Conservation (phyloP, 2,329 filamentous ascomycete species). For the Cladosporium sp. region DNA sequence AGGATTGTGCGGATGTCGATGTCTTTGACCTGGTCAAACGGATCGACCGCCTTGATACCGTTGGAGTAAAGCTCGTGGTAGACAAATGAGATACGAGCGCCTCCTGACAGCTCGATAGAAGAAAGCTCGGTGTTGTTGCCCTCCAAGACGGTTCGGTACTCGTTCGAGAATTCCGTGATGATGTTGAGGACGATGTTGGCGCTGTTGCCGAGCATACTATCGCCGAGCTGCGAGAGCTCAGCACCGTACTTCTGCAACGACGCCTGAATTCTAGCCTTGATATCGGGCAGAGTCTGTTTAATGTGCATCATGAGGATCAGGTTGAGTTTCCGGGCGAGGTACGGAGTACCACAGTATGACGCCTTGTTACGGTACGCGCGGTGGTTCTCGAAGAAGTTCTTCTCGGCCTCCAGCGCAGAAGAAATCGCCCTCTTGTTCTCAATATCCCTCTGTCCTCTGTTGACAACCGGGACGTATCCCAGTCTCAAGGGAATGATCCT, state of each 20-base stretch:
- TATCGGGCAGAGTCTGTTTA: conserved; percentile 97
- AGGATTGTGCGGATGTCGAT: conserved; percentile 94
- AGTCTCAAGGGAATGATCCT: no score
- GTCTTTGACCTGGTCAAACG: conserved; percentile 96
- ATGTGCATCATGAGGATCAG: conserved; percentile 99
- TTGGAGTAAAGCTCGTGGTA: conserved; percentile 98
- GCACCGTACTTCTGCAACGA: conserved; percentile 85
- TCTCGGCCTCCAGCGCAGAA: conserved; percentile 88
- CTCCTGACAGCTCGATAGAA: conserved; percentile 87
- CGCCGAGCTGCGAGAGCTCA: conserved; percentile 77
- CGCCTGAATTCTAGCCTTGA: conserved; percentile 92
- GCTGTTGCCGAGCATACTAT: conserved; percentile 92
- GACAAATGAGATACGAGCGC: conserved; percentile 97
- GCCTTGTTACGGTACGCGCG: conserved; percentile 98
- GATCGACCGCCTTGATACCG: conserved; percentile 94
- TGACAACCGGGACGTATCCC: no score
- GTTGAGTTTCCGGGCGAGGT: conserved; percentile 93
- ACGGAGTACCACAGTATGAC: conserved; percentile 96
- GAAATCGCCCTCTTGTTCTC: no score
- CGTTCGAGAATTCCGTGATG: conserved; percentile 97
- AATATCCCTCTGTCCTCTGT: no score
- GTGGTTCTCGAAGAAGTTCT: conserved; percentile 96
- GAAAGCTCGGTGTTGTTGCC: conserved; percentile 96
- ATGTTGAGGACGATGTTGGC: conserved; percentile 96
- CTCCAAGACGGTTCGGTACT: conserved; percentile 92